These are phyloP conservation scores for Coelastrella sp. DNA, from an alignment of 139 green algal genomes.

Conservation along the genomic window DNA sequence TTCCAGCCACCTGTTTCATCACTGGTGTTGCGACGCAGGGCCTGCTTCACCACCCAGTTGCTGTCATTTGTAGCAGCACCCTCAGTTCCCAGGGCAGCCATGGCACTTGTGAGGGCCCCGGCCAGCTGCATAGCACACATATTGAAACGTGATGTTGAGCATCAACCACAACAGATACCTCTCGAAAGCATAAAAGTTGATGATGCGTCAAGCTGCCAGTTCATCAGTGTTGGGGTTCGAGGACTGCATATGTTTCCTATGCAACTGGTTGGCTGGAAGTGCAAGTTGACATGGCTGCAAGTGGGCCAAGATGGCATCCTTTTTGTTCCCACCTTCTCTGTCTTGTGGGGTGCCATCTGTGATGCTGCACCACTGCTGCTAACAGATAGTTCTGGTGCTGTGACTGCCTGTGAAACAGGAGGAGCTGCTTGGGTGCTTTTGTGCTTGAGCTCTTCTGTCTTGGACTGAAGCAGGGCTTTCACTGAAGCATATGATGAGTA, in stretches of 20 bases:
- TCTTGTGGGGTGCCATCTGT: not conserved
- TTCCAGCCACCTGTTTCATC: conserved; percentile 38
- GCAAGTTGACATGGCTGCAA: no score
- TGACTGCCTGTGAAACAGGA: not conserved
- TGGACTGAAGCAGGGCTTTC: not conserved
- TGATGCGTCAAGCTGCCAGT: no score
- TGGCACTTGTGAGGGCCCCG: conserved; percentile 19
- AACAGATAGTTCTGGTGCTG: not conserved
- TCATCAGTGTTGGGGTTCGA: no score
- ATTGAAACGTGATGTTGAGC: not conserved
- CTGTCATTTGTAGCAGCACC: conserved; percentile 10
- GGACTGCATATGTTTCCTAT: no score
- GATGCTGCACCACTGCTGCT: not conserved
- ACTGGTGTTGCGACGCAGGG: conserved; percentile 34
- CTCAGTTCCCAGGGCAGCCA: not conserved
- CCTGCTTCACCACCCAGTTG: conserved; percentile 40
- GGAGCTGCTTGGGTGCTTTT: not conserved
- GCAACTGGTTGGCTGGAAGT: not conserved
- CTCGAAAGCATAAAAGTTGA: no score
- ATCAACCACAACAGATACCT: not conserved
- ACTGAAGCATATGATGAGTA: conserved; percentile 11
- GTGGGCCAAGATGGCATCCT: not conserved
- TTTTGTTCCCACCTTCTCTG: not conserved
- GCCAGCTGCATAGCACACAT: not conserved
- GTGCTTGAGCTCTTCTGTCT: not conserved